A percentile compares a stretch with the other conserved stretches of the same genome.
phyloP scores from a whole-genome alignment of 2,329 filamentous ascomycete genomes.

The Penicillium italicum region DNA sequence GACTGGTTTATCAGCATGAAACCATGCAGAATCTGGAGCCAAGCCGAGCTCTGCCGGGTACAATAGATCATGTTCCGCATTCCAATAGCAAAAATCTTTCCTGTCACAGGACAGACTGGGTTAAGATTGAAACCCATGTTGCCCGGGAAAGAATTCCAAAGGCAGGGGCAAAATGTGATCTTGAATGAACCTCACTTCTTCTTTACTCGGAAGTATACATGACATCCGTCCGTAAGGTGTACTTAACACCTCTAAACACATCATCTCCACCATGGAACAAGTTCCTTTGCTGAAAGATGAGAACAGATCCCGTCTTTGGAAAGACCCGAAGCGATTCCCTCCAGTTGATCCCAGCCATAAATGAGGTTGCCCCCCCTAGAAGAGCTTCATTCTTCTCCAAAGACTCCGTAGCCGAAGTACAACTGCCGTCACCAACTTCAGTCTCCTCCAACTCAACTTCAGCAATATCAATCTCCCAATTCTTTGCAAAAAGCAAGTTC shows the following conservation, averaged over 20 bases:
- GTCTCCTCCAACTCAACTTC: background rate
- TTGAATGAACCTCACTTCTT: background rate
- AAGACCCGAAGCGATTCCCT: constrained; percentile 42
- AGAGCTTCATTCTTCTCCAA: constrained; percentile 33
- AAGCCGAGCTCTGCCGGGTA: background rate
- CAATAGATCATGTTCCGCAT: background rate
- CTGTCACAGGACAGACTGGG: no score
- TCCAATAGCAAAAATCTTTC: background rate
- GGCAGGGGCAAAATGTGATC: no score
- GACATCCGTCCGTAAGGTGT: constrained; percentile 55
- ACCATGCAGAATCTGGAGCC: constrained; percentile 9
- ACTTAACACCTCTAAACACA: constrained; percentile 52
- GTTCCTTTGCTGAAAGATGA: constrained; percentile 55
- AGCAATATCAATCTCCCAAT: constrained; percentile 20
- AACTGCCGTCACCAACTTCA: background rate
- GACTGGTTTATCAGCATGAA: constrained; percentile 38
- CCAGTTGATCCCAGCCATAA: constrained; percentile 37
- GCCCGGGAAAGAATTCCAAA: background rate
- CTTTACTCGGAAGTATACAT: constrained; percentile 42
- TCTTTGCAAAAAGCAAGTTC: constrained; percentile 6
- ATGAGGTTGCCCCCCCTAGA: constrained; percentile 55
- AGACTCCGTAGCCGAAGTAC: background rate
- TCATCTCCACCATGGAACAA: constrained; percentile 55
- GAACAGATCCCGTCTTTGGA: constrained; percentile 51
- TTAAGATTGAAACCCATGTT: background rate